Evolutionary conservation across 2,329 filamentous ascomycete genomes (phyloP), one percentile per base, ranked within the genome.

Genomic region (Trichoderma koningiopsis): DNA sequence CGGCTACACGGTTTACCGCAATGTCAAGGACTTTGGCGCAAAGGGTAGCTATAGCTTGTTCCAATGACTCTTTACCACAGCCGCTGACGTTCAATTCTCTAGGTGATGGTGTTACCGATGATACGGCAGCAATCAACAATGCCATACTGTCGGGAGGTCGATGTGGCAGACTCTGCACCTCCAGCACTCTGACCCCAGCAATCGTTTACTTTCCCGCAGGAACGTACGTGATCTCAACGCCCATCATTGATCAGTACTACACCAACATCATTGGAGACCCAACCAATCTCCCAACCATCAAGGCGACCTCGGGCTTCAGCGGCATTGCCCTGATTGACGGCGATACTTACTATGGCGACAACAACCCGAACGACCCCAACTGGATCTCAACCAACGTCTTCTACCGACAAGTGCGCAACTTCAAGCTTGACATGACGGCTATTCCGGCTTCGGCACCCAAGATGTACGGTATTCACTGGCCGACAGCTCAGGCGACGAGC

Each of bases 391-490:
- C 87, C 43, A 89, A 87, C 72, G 86, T 90, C 11, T 92, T 92
- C 78, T 89, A 84, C 75, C 83, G 89, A 56, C 86, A 89, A 72
- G 84, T 92, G 69, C 83, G 88, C 10, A 92, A 92, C 74, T 83
- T 92, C 60, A 81, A 89, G 68, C 81, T 92, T 49, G 89, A 92
- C 74, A 78, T 81, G 7, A 76, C 75, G 4, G 71, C 57, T 22
- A 79, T 79, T n/a, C 71, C 76, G 3, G 72, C 75, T 1, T 69
- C 71, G 5, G 77, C 75, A 0, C 19, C 19, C 60, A 71, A 76
- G 29, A 77, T 78, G 3, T 80, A 76, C 35, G 86, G 83, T 74
- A 84, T 89, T 40, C 87, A 90, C 74, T 90, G 87, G 87, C 87
- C 89, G 68, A 86, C 88, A n/a, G 87, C 86, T 1, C 88, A 90